Conservation (phyloP, 306 rosid genomes). For the Castanospermum australe region DNA sequence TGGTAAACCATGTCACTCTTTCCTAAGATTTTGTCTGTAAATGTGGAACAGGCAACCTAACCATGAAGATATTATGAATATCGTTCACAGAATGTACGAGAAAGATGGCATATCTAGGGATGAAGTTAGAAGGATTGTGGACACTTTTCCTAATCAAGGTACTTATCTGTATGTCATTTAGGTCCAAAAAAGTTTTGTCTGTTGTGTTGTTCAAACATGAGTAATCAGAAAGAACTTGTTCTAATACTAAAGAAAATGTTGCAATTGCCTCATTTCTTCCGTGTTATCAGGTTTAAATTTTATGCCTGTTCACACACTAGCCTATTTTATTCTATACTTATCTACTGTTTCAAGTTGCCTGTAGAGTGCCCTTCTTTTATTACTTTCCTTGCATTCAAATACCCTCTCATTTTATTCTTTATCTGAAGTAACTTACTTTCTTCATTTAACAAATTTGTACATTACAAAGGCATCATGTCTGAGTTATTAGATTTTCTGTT, state of each 20-base stretch:
- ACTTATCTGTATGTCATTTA: conserved; percentile 20
- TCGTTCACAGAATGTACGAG: conserved; percentile 81
- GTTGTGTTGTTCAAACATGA: not conserved
- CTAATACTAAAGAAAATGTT: not conserved
- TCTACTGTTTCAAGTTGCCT: not conserved
- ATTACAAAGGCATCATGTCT: conserved; percentile 15
- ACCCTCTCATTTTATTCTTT: not conserved
- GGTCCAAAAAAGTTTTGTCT: not conserved
- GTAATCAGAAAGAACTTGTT: conserved; percentile 1
- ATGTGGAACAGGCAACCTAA: conserved; percentile 88
- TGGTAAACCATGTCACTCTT: conserved; percentile 19
- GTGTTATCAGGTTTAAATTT: not conserved
- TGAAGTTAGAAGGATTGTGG: conserved; percentile 66
- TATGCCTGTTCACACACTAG: not conserved
- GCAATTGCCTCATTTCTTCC: not conserved
- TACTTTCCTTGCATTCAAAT: conserved; percentile 1
- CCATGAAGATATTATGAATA: conserved; percentile 82
- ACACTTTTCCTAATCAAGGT: conserved; percentile 92
- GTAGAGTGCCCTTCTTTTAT: not conserved
- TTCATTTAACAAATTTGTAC: conserved; percentile 12
- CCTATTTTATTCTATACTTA: conserved; percentile 9
- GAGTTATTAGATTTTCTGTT: not conserved
- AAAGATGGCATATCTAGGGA: conserved; percentile 83
- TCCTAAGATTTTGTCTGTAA: conserved; percentile 35
- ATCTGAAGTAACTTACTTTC: conserved; percentile 12